Percentiles rank a stretch among this genome's conserved stretches.
These are phyloP conservation scores for Trypanosoma melophagium DNA, from an alignment of 208 protist species.

Conservation along the genomic window DNA sequence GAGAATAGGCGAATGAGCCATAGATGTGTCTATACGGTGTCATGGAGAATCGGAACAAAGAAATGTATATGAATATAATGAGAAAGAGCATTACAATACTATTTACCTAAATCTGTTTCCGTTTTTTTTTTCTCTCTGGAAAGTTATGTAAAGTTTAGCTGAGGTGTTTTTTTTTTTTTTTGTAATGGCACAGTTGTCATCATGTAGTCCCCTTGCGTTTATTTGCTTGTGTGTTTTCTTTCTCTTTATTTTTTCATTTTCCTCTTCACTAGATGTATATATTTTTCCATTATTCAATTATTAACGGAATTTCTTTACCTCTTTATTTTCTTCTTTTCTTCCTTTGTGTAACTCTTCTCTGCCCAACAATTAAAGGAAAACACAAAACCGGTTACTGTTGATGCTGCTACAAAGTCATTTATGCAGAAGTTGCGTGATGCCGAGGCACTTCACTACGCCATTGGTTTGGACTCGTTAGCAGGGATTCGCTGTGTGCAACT, in stretches of 20 bases:
- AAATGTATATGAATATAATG: no score
- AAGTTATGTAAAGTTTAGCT: background rate
- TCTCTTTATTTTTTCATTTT: background rate
- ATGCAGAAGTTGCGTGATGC: slow-evolving; percentile 12
- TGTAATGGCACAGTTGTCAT: background rate
- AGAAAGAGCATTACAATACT: no score
- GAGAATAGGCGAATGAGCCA: background rate
- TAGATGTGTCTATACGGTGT: no score
- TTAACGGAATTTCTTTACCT: background rate
- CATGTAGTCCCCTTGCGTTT: background rate
- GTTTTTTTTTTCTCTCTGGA: no score
- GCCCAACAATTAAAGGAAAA: no score
- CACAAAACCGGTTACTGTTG: background rate
- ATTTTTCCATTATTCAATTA: slow-evolving; percentile 1
- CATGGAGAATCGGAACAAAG: no score
- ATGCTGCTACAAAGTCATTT: slow-evolving; percentile 1
- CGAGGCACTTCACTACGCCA: slow-evolving; percentile 25
- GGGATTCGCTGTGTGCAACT: slow-evolving; percentile 22
- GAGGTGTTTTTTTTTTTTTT: background rate
- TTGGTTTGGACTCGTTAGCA: slow-evolving; percentile 15
- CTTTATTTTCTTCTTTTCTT: no score
- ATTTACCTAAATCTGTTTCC: no score
- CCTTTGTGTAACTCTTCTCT: no score
- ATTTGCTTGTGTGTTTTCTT: background rate
- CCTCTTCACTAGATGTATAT: background rate